Percentiles rank a stretch among this genome's conserved stretches.
Conservation (phyloP, 371 early-diverging fungal genomes). For the Rhizopus sp. region DNA sequence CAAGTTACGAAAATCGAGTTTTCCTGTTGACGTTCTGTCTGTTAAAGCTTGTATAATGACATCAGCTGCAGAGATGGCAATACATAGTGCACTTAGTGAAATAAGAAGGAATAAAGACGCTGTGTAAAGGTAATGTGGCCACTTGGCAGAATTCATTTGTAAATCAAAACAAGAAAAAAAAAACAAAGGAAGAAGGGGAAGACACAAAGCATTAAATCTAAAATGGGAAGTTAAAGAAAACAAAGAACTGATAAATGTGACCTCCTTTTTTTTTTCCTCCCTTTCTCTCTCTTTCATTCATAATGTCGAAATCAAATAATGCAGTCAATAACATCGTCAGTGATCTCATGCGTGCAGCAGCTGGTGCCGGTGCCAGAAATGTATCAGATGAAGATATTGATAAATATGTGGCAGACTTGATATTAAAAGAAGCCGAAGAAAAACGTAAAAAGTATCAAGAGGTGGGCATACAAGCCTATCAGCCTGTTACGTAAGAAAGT, state of each 20-base stretch:
- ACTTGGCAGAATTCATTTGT: slow-evolving; percentile 22
- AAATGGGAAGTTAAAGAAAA: not conserved
- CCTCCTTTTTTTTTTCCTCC: not conserved
- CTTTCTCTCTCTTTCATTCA: slow-evolving; percentile 1
- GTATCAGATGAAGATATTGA: slow-evolving; percentile 68
- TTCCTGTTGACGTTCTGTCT: slow-evolving; percentile 36
- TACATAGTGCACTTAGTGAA: slow-evolving; percentile 47
- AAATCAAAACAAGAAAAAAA: slow-evolving; percentile 1
- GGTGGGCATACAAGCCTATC: slow-evolving; percentile 56
- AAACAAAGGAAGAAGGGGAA: not conserved
- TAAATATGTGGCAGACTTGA: slow-evolving; percentile 69
- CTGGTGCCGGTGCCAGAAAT: slow-evolving; percentile 51
- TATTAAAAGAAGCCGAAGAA: slow-evolving; percentile 61
- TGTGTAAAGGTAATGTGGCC: slow-evolving; percentile 35
- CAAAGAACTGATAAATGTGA: not conserved
- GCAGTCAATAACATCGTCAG: slow-evolving; percentile 40
- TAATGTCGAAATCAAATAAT: not conserved
- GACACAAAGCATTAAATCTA: no score
- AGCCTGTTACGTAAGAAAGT: slow-evolving; percentile 26
- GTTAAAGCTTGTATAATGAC: slow-evolving; percentile 61
- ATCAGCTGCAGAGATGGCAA: slow-evolving; percentile 64
- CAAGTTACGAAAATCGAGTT: slow-evolving; percentile 53
- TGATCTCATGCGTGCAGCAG: slow-evolving; percentile 57
- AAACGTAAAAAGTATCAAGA: slow-evolving; percentile 47
- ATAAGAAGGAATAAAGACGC: slow-evolving; percentile 41